phyloP scores from a whole-genome alignment of 345 rosid species.

The Sonneratia alba region DNA sequence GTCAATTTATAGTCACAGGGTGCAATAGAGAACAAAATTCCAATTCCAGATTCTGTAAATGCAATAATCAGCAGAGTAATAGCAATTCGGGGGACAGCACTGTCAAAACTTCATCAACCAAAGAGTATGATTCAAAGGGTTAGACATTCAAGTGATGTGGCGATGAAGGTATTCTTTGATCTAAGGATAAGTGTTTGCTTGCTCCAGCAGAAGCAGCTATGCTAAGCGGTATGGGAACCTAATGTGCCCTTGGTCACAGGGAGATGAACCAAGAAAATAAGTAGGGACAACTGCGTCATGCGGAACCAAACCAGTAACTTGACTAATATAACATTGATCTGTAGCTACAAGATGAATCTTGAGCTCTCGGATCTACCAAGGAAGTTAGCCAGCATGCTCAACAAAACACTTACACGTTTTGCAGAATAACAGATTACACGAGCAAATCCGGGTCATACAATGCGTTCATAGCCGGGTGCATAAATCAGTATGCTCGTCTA shows the following conservation, averaged over 20 bases:
- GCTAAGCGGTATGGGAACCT: not conserved
- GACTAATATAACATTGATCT: too few relatives aligned
- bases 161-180: too few relatives aligned
- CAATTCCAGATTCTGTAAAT: too few relatives aligned
- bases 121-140: not conserved
- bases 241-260: not conserved
- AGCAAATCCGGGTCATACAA: not conserved
- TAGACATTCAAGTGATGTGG: too few relatives aligned
- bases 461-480: not conserved
- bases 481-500: not conserved
- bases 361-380: not conserved
- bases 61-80: not conserved
- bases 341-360: too few relatives aligned
- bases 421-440: not conserved
- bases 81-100: not conserved
- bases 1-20: not conserved
- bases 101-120: too few relatives aligned
- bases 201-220: not conserved
- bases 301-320: not conserved
- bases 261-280: not conserved
- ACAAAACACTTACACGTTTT: not conserved
- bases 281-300: not conserved
- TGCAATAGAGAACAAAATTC: not conserved
- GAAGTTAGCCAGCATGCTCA: not conserved
- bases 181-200: too few relatives aligned